Conservation (phyloP, 345 rosid genomes). For the Corchorus olitorius region DNA sequence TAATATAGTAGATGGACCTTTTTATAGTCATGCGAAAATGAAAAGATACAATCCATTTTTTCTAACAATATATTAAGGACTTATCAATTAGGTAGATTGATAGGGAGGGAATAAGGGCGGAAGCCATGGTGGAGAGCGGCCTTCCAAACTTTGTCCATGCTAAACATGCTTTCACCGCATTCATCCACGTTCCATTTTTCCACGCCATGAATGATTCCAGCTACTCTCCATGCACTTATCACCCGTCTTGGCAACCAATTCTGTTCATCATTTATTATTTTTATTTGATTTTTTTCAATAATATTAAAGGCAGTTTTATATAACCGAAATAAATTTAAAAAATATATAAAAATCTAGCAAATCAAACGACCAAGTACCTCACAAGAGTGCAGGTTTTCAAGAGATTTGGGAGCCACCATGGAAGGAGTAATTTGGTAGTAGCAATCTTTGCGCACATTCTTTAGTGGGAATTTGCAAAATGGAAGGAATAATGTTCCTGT, state of each 20-base stretch:
- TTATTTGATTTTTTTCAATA: too few relatives aligned
- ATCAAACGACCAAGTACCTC: conserved; percentile 34
- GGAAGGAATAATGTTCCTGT: conserved; percentile 17
- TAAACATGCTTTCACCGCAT: conserved; percentile 41
- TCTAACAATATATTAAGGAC: too few relatives aligned
- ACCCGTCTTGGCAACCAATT: conserved; percentile 57
- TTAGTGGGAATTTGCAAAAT: conserved; percentile 45
- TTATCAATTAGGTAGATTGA: background rate
- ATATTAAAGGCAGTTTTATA: too few relatives aligned
- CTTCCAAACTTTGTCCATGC: conserved; percentile 43
- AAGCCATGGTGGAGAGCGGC: conserved; percentile 57
- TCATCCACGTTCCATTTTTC: conserved; percentile 54
- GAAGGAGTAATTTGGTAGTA: conserved; percentile 59
- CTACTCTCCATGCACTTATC: conserved; percentile 58
- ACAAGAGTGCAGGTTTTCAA: conserved; percentile 56
- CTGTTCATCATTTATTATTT: conserved; percentile 30
- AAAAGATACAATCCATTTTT: too few relatives aligned
- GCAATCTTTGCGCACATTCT: conserved; percentile 48
- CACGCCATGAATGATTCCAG: conserved; percentile 53
- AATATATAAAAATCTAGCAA: too few relatives aligned
- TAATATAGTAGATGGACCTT: too few relatives aligned
- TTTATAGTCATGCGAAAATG: too few relatives aligned
- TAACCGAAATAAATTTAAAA: too few relatives aligned
- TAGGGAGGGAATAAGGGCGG: conserved; percentile 24
- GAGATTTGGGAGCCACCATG: conserved; percentile 43